Evolutionary conservation across 768 basidiomycete species (phyloP).

Genomic region (Boletus edulis): DNA sequence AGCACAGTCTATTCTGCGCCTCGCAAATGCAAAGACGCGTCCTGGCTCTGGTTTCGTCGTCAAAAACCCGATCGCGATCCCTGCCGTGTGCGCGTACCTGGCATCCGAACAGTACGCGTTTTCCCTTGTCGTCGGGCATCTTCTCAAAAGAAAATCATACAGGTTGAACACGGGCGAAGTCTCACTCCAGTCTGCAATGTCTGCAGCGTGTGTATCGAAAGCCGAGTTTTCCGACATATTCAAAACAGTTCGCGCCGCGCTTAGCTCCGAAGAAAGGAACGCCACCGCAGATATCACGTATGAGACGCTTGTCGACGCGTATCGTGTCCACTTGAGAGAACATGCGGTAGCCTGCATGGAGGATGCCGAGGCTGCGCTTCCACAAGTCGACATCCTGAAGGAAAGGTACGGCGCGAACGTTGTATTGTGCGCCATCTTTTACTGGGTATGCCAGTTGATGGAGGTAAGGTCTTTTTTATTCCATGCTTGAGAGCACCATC

Average conservation of each 20-base stretch:
- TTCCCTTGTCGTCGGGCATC: background rate
- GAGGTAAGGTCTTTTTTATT: conserved; percentile 28
- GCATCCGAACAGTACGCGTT: conserved; percentile 31
- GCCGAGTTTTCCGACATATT: conserved; percentile 22
- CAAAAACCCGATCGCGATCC: conserved; percentile 22
- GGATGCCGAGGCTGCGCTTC: conserved; percentile 30
- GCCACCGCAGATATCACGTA: conserved; percentile 23
- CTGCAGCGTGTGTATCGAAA: conserved; percentile 22
- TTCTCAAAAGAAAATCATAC: background rate
- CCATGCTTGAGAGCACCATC: background rate
- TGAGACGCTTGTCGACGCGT: conserved; percentile 29
- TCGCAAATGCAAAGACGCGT: conserved; percentile 24
- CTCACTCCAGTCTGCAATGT: conserved; percentile 24
- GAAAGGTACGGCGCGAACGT: conserved; percentile 16
- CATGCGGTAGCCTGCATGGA: conserved; percentile 33
- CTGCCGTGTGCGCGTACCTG: conserved; percentile 30
- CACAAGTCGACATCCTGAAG: conserved; percentile 12
- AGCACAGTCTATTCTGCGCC: conserved; percentile 20
- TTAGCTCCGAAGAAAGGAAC: conserved; percentile 1
- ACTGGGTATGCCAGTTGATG: conserved; percentile 42
- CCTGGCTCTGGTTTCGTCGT: conserved; percentile 28
- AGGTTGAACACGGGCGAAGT: conserved; percentile 31
- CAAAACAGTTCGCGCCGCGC: conserved; percentile 20
- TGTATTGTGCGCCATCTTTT: conserved; percentile 42
- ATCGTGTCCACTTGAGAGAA: conserved; percentile 15